These are phyloP conservation scores for Forsythia suspensa DNA, from an alignment of 257 asterid genomes.

Conservation along the genomic window DNA sequence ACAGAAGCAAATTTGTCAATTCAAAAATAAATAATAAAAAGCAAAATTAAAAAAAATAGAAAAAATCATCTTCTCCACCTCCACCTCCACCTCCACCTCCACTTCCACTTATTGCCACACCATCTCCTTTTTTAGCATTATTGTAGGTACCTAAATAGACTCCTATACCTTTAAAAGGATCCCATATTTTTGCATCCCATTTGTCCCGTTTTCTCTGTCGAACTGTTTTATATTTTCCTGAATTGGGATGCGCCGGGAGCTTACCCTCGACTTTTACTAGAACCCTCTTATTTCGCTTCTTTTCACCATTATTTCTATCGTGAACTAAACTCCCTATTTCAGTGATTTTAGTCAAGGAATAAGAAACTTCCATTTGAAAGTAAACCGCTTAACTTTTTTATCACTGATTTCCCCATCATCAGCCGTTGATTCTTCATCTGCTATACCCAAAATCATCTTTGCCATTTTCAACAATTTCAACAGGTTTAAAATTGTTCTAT, in stretches of 20 bases:
- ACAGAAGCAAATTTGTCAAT: too few relatives aligned
- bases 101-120: too few relatives aligned
- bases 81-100: too few relatives aligned
- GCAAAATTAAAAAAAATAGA: too few relatives aligned
- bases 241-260: not conserved
- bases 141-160: slow-evolving; percentile 50
- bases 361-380: slow-evolving; percentile 7
- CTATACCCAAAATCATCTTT: too few relatives aligned
- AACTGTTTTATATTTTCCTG: slow-evolving; percentile 33
- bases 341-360: not conserved
- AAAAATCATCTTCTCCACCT: too few relatives aligned
- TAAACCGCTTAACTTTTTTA: slow-evolving; percentile 28
- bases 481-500: too few relatives aligned
- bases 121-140: slow-evolving; percentile 34
- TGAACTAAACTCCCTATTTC: slow-evolving; percentile 33
- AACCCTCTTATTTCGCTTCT: slow-evolving; percentile 20
- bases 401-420: slow-evolving; percentile 34
- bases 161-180: slow-evolving; percentile 39
- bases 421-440: too few relatives aligned
- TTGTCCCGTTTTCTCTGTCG: slow-evolving; percentile 57
- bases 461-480: too few relatives aligned
- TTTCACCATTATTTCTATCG: slow-evolving; percentile 34
- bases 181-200: slow-evolving; percentile 61
- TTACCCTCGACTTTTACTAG: slow-evolving; percentile 16
- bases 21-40: too few relatives aligned